Percentiles rank a stretch among this genome's conserved stretches.
These are phyloP conservation scores for Penicillium lividum DNA, from an alignment of 495 filamentous ascomycete species.

Conservation along the genomic window DNA sequence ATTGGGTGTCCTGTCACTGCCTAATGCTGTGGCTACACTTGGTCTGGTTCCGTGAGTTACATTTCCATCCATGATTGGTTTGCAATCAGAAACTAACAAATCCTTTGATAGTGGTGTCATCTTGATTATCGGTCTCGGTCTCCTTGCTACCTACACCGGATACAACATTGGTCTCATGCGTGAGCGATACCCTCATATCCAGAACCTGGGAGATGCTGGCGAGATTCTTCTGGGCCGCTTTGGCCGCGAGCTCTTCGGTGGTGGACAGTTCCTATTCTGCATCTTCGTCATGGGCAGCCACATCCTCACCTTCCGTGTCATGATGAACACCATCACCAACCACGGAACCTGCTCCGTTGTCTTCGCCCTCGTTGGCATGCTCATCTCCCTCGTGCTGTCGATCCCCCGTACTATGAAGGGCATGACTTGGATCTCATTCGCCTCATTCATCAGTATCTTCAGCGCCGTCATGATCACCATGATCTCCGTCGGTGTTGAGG, in stretches of 20 bases:
- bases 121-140: constrained; percentile 63
- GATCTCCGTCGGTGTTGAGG: constrained; percentile 63
- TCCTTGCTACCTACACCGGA: constrained; percentile 74
- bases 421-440: constrained; percentile 63
- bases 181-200: constrained; percentile 62
- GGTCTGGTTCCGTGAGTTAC: constrained; percentile 55
- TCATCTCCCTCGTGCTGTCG: constrained; percentile 61
- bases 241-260: constrained; percentile 66
- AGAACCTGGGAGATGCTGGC: constrained; percentile 68
- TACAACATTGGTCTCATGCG: constrained; percentile 77
- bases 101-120: constrained; percentile 44
- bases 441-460: constrained; percentile 44
- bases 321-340: constrained; percentile 66
- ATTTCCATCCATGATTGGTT: neutral
- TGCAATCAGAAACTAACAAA: neutral
- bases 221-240: constrained; percentile 36
- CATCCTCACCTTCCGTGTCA: constrained; percentile 68
- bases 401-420: constrained; percentile 65
- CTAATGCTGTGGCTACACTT: constrained; percentile 60
- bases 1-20: constrained; percentile 67
- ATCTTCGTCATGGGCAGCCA: constrained; percentile 79
- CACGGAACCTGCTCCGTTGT: constrained; percentile 69
- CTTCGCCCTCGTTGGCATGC: constrained; percentile 64
- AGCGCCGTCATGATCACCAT: constrained; percentile 65
- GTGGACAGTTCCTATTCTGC: constrained; percentile 68